Conservation (phyloP, 768 basidiomycete species). For the Panus rudis region DNA sequence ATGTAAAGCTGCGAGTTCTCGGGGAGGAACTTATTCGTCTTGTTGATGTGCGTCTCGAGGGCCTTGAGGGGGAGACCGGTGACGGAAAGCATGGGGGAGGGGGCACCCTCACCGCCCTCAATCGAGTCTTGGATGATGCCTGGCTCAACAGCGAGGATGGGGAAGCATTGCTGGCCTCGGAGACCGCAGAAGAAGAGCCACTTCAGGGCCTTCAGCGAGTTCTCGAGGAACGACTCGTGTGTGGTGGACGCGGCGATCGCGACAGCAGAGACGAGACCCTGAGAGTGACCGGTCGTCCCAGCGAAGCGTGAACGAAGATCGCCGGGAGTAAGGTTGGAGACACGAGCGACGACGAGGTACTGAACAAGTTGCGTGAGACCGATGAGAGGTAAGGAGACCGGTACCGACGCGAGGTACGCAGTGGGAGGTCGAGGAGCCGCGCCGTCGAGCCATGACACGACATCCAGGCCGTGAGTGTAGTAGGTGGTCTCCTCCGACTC, state of each 20-base stretch:
- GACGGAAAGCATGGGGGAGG: slow-evolving; percentile 90
- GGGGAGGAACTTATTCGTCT: slow-evolving; percentile 84
- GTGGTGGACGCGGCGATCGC: slow-evolving; percentile 75
- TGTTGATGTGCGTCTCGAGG: slow-evolving; percentile 72
- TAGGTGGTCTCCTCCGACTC: slow-evolving; percentile 52
- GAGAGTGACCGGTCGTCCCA: slow-evolving; percentile 95
- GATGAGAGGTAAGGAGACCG: slow-evolving; percentile 92
- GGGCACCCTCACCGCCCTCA: slow-evolving; percentile 89
- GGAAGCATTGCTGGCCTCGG: slow-evolving; percentile 92
- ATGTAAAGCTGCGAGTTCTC: slow-evolving; percentile 72
- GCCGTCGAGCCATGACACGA: slow-evolving; percentile 78
- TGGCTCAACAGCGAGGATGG: slow-evolving; percentile 84
- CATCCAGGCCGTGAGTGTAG: slow-evolving; percentile 78
- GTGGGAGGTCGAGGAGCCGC: slow-evolving; percentile 63
- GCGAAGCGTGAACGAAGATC: slow-evolving; percentile 69
- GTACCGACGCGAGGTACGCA: slow-evolving; percentile 86
- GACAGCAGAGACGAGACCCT: slow-evolving; percentile 94
- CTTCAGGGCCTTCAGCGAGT: slow-evolving; percentile 76
- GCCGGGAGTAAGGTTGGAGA: slow-evolving; percentile 69
- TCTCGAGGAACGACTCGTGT: slow-evolving; percentile 66
- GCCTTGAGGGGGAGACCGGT: slow-evolving; percentile 72
- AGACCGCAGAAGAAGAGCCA: slow-evolving; percentile 94
- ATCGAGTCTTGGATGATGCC: slow-evolving; percentile 79
- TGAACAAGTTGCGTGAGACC: slow-evolving; percentile 94
- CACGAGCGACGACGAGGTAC: slow-evolving; percentile 76